phyloP scores from a whole-genome alignment of 805 yeast species.

The Pichia cephalocereana region DNA sequence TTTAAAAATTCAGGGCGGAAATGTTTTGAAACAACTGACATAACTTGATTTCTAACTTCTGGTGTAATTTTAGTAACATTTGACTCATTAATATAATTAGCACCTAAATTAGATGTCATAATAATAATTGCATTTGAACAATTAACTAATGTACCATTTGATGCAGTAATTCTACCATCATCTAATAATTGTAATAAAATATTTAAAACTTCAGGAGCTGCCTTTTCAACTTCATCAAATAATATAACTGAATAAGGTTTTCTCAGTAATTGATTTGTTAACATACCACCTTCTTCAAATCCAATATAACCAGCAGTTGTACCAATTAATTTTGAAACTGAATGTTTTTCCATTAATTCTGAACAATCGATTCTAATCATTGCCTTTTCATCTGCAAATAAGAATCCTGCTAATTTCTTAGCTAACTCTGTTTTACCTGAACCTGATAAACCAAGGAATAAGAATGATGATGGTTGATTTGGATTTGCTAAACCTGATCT shows the following conservation, averaged over 20 bases:
- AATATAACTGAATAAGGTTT: constrained; percentile 93
- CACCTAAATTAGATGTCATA: constrained; percentile 97
- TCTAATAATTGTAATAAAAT: constrained; percentile 86
- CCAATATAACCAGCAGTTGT: constrained; percentile 98
- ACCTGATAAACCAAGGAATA: constrained; percentile 92
- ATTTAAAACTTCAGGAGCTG: constrained; percentile 95
- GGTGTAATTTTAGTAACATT: constrained; percentile 55
- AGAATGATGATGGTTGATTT: constrained; percentile 89
- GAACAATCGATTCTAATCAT: constrained; percentile 98
- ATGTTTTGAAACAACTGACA: constrained; percentile 76
- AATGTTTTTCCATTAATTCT: constrained; percentile 90
- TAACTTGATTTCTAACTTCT: constrained; percentile 65
- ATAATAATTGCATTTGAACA: constrained; percentile 88
- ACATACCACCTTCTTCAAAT: constrained; percentile 93
- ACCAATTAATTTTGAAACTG: constrained; percentile 90
- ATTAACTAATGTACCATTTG: constrained; percentile 88
- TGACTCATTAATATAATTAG: constrained; percentile 68
- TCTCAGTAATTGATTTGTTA: constrained; percentile 85
- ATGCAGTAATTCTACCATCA: constrained; percentile 93
- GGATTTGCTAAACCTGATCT: constrained; percentile 96
- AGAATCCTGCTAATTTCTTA: constrained; percentile 90
- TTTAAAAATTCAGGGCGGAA: constrained; percentile 97
- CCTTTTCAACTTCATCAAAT: constrained; percentile 97
- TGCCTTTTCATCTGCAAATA: constrained; percentile 92
- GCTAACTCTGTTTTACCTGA: constrained; percentile 98